These are phyloP conservation scores for Metarhizium robertsii DNA, from an alignment of 2,329 filamentous ascomycete genomes.

Conservation along the genomic window DNA sequence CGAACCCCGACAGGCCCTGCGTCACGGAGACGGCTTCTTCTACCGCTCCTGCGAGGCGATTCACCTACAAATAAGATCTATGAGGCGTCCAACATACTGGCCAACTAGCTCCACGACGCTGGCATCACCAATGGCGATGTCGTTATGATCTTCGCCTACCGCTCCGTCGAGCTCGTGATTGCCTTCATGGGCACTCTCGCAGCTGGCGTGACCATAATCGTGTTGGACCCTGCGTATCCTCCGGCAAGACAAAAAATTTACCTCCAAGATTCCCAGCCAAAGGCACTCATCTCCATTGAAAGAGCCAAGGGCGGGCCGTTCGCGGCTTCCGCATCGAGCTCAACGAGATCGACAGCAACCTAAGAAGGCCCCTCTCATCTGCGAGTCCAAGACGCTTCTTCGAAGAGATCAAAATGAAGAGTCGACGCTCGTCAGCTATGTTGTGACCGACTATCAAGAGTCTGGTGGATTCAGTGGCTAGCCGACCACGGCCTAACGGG, in stretches of 20 bases:
- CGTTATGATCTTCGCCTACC: constrained; percentile 85
- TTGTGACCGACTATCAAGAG: constrained; percentile 68
- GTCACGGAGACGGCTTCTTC: constrained; percentile 35
- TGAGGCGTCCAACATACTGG: constrained; percentile 71
- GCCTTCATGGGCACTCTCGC: constrained; percentile 68
- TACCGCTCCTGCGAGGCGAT: constrained; percentile 50
- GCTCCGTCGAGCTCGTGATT: constrained; percentile 54
- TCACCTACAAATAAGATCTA: constrained; percentile 85
- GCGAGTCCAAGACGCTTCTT: constrained; percentile 80
- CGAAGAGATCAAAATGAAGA: constrained; percentile 46
- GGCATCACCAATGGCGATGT: constrained; percentile 75
- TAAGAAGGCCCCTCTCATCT: constrained; percentile 64
- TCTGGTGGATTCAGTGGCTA: constrained; percentile 68
- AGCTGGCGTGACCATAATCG: constrained; percentile 52
- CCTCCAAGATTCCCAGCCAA: constrained; percentile 70
- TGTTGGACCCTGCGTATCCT: constrained; percentile 56
- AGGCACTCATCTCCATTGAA: constrained; percentile 21
- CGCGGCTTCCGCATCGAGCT: constrained; percentile 93
- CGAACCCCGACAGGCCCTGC: constrained; percentile 51
- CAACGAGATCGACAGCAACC: constrained; percentile 79
- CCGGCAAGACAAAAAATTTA: constrained; percentile 41
- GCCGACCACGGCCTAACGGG: constrained; percentile 44
- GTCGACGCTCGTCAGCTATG: constrained; percentile 75
- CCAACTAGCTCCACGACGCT: constrained; percentile 65
- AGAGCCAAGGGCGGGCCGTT: constrained; percentile 46